These are phyloP conservation scores for Encephalitozoon cuniculi DNA, from an alignment of 371 early-diverging fungal species.

Conservation along the genomic window DNA sequence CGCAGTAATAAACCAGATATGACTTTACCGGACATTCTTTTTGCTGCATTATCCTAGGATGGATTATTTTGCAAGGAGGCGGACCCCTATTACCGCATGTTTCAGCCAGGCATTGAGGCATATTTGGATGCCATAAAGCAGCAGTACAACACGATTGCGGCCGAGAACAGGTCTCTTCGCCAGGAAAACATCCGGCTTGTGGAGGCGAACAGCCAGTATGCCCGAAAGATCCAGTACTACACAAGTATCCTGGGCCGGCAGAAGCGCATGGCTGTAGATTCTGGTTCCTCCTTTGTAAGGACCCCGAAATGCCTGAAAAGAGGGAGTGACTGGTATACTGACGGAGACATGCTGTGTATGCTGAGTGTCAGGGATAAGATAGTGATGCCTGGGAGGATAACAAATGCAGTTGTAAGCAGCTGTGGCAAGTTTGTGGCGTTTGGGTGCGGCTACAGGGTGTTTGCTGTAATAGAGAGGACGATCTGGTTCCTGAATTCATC, in stretches of 20 bases:
- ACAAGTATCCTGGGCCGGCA: not conserved
- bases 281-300: not conserved
- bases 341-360: not conserved
- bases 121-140: conserved; percentile 33
- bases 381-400: not conserved
- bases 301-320: not conserved
- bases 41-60: not conserved
- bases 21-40: not conserved
- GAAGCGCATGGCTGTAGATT: not conserved
- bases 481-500: not conserved
- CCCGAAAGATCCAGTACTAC: conserved; percentile 1
- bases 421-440: not conserved
- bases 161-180: conserved; percentile 17
- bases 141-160: conserved; percentile 14
- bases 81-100: not conserved
- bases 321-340: not conserved
- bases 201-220: conserved; percentile 1
- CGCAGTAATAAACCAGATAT: not conserved
- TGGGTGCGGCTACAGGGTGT: not conserved
- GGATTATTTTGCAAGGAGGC: not conserved
- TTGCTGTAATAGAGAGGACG: not conserved
- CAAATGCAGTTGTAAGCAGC: not conserved
- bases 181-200: conserved; percentile 6
- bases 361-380: not conserved
- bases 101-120: conserved; percentile 25